Evolutionary conservation across 768 basidiomycete genomes (phyloP), one percentile per base, ranked within the genome.

Genomic region (Macrocybe gigantea): DNA sequence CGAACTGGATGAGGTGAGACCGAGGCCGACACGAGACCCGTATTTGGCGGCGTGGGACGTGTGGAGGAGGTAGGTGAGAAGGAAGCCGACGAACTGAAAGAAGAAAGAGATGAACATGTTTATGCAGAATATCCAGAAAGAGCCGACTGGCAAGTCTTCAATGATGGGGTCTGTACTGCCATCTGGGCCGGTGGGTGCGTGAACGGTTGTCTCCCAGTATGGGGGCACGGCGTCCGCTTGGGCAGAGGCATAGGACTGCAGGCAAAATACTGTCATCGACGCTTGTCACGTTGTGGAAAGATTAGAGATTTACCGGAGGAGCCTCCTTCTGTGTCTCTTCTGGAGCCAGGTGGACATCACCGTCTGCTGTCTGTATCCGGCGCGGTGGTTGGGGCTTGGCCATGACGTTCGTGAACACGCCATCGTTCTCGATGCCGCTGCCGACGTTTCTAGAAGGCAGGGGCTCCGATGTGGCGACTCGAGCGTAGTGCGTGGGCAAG

Each of bases 181-280:
- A 44, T 44, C 35, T 13, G 42, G 42, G 10, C 42, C 42, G 12
- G 42, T 65, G 0, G 92, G 92, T 0, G 93, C 83, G 51, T 94
- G 88, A 7, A 97, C 80, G 0, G 92, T 93, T 1, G 90, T 97
- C 61, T 99, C 95, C 90, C 93, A 97, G 65, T 99, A 99, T 0
- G 92, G 79, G 0, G 96, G 96, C 0, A 88, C 93, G 0, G 90
- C 80, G 60, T 99, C 95, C 30, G 84, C 79, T 52, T 92, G 84
- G 2, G 95, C 96, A 11, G 84, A 77, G 9, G 83, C 75, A 59
- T 99, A 99, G 0, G 93, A 82, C 88, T 93, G 48, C 13, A 46
- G 50, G 10, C 11, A 33, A 33, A 46, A 38, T 33, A 45, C 38
- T 43, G 34, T 22, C 22, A 36, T n/a, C n/a, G n/a, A n/a, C n/a